phyloP scores from a whole-genome alignment of 331 rosid genomes.

The Phaseolus coccineus region DNA sequence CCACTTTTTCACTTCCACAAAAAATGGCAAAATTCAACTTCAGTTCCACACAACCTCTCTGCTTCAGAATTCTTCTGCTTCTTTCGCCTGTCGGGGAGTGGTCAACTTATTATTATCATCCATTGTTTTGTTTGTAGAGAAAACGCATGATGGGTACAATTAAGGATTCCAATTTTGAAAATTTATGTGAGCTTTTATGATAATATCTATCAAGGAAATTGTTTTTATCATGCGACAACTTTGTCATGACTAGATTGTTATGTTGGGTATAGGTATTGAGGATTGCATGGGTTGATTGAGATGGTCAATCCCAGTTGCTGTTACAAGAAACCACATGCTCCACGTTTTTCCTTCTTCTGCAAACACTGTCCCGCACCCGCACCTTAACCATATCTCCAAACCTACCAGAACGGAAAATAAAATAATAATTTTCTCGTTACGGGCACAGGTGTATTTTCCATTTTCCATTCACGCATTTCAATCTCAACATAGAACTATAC shows the following conservation, averaged over 20 bases:
- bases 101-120: not conserved
- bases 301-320: constrained; percentile 9
- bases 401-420: not conserved
- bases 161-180: not conserved
- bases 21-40: constrained; percentile 48
- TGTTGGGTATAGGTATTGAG: constrained; percentile 7
- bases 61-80: constrained; percentile 11
- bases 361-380: not conserved
- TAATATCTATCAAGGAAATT: not conserved
- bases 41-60: constrained; percentile 24
- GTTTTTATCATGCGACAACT: constrained; percentile 3
- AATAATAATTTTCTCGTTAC: not conserved
- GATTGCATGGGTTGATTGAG: constrained; percentile 17
- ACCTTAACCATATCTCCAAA: not conserved
- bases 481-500: not conserved
- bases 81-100: constrained; percentile 35
- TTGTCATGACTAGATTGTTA: not conserved
- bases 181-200: not conserved
- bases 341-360: constrained; percentile 23
- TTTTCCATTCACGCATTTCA: not conserved
- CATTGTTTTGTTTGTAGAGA: not conserved
- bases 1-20: constrained; percentile 3
- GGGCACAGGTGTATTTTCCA: too few species aligned
- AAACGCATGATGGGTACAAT: not conserved
- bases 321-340: not conserved